Conservation (phyloP, 139 green algal species). For the Volvox reticuliferus region DNA sequence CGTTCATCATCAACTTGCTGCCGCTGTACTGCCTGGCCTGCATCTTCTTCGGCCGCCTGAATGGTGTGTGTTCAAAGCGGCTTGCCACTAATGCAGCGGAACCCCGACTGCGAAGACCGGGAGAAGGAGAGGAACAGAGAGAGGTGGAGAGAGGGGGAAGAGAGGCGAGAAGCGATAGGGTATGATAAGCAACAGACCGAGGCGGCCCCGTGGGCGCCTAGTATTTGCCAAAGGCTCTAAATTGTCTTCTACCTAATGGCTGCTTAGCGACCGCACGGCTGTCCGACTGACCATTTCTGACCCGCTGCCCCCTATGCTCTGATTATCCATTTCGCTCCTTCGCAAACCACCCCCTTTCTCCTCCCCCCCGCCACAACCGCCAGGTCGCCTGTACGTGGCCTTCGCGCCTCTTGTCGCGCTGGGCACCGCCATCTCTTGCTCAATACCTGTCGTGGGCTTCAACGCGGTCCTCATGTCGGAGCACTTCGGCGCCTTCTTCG, state of each 20-base stretch:
- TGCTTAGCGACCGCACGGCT: no score
- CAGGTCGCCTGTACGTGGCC: slow-evolving; percentile 83
- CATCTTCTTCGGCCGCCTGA: slow-evolving; percentile 79
- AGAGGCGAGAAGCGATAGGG: no score
- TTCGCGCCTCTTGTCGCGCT: slow-evolving; percentile 87
- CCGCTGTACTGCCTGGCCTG: slow-evolving; percentile 94
- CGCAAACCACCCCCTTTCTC: background rate
- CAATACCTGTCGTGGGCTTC: slow-evolving; percentile 96
- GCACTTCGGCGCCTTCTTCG: slow-evolving; percentile 96
- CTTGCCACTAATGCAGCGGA: no score
- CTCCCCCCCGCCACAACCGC: background rate
- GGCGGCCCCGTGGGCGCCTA: no score
- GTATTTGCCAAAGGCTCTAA: no score
- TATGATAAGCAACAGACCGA: no score
- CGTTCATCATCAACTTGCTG: slow-evolving; percentile 99
- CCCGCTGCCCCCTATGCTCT: no score
- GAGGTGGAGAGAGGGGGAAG: no score
- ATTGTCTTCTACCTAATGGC: no score
- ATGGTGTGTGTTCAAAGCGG: background rate
- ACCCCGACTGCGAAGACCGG: no score
- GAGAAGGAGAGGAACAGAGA: background rate
- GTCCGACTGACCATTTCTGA: no score
- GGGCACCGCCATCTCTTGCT: slow-evolving; percentile 76
- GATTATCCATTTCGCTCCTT: background rate
- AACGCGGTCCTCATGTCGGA: slow-evolving; percentile 96